Conservation (phyloP, 495 filamentous ascomycete genomes). For the Apiosordaria backusii region DNA sequence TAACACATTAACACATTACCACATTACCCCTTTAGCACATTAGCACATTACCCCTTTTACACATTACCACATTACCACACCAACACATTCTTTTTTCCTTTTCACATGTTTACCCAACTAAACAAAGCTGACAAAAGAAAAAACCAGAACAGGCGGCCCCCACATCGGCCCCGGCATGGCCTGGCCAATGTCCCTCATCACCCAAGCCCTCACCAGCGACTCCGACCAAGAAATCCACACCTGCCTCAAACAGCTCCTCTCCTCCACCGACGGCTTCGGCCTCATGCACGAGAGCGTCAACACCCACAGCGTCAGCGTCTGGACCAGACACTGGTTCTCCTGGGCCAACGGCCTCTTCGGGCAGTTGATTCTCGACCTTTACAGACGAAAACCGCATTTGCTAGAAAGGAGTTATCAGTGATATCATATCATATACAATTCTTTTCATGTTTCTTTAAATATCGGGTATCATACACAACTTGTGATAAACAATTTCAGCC, state of each 20-base stretch:
- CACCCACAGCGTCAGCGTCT: constrained; percentile 46
- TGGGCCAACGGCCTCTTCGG: constrained; percentile 70
- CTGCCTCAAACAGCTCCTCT: constrained; percentile 47
- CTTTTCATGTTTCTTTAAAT: neutral
- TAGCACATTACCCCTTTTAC: too few species aligned
- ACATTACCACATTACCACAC: too few species aligned
- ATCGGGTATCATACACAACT: neutral
- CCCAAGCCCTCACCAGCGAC: constrained; percentile 38
- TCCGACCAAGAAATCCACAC: constrained; percentile 47
- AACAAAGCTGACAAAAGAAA: neutral
- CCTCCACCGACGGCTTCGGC: constrained; percentile 53
- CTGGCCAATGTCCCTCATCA: constrained; percentile 59
- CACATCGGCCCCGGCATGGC: constrained; percentile 55
- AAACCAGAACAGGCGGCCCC: constrained; percentile 48
- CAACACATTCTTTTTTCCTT: neutral
- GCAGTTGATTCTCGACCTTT: constrained; percentile 59
- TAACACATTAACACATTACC: too few species aligned
- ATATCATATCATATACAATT: neutral
- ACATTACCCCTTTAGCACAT: too few species aligned
- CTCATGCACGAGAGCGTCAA: constrained; percentile 61
- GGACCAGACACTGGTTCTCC: constrained; percentile 65
- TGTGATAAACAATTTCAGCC: too few species aligned
- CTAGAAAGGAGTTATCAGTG: constrained; percentile 39
- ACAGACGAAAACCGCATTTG: constrained; percentile 39
- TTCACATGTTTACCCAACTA: neutral